phyloP scores from a whole-genome alignment of 352 stramenopile genomes.

The Plasmopara viticola region DNA sequence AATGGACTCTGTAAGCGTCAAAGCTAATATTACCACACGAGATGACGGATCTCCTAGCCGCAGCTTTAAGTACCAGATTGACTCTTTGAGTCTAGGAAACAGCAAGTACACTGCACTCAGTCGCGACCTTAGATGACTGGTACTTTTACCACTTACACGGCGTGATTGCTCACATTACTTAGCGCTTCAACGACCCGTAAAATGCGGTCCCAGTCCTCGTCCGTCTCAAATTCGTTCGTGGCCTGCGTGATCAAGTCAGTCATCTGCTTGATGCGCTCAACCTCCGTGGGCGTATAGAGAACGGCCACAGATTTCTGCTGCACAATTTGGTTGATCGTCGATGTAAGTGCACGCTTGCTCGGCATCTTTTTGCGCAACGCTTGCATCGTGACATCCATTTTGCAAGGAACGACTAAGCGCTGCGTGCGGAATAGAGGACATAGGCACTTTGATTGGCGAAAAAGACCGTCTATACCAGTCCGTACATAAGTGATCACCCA shows the following conservation, averaged over 20 bases:
- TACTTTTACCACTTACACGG: conserved; percentile 30
- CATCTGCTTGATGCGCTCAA: conserved; percentile 70
- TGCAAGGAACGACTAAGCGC: too few relatives aligned
- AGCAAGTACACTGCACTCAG: not conserved
- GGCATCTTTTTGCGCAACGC: conserved; percentile 63
- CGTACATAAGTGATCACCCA: too few relatives aligned
- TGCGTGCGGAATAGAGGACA: too few relatives aligned
- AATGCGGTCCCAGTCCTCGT: conserved; percentile 72
- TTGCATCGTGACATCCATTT: conserved; percentile 50
- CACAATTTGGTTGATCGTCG: conserved; percentile 58
- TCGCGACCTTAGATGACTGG: not conserved
- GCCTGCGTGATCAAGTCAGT: conserved; percentile 59
- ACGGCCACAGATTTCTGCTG: conserved; percentile 76
- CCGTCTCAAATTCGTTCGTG: conserved; percentile 65
- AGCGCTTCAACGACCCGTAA: conserved; percentile 72
- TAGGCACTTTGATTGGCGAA: too few relatives aligned
- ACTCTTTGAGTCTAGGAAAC: conserved; percentile 45
- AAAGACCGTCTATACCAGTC: too few relatives aligned
- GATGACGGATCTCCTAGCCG: conserved; percentile 57
- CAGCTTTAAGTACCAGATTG: conserved; percentile 63
- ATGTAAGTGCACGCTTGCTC: conserved; percentile 61
- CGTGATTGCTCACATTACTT: conserved; percentile 52
- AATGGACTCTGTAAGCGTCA: conserved; percentile 63
- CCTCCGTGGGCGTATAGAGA: conserved; percentile 64
- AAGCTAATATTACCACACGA: conserved; percentile 53